Evolutionary conservation across 495 filamentous ascomycete species (phyloP).

Genomic region (Cenococcum geophilum): DNA sequence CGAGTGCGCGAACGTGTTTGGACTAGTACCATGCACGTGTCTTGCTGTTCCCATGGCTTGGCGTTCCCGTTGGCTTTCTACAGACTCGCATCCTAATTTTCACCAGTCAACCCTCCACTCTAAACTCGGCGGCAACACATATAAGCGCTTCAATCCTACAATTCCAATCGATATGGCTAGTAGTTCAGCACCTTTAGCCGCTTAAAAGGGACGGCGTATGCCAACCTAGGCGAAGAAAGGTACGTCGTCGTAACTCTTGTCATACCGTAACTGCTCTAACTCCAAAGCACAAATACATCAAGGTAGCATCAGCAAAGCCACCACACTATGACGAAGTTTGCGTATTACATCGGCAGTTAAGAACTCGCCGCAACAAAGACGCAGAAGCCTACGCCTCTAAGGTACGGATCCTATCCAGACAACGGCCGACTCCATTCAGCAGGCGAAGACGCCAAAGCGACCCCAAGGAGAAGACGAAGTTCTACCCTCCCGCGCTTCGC

Average conservation of each 20-base stretch:
- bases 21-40: too few relatives aligned
- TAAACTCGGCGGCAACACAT: too few relatives aligned
- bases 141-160: too few relatives aligned
- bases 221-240: neutral
- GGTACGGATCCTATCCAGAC: neutral
- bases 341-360: neutral
- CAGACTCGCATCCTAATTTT: too few relatives aligned
- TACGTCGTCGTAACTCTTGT: neutral
- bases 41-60: too few relatives aligned
- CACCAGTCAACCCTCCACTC: too few relatives aligned
- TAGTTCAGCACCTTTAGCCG: conserved; percentile 1
- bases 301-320: neutral
- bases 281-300: neutral
- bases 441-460: neutral
- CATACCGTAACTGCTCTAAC: neutral
- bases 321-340: neutral
- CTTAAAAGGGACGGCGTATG: neutral
- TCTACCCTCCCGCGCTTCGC: neutral
- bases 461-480: neutral
- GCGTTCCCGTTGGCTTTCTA: too few relatives aligned
- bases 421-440: neutral
- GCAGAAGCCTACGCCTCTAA: neutral
- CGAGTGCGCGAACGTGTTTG: too few relatives aligned
- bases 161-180: too few relatives aligned
- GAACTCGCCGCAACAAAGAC: neutral